Percentiles rank a stretch among this genome's conserved stretches.
phyloP scores from a whole-genome alignment of 2,329 filamentous ascomycete species.

The Fusarium nelsonii region DNA sequence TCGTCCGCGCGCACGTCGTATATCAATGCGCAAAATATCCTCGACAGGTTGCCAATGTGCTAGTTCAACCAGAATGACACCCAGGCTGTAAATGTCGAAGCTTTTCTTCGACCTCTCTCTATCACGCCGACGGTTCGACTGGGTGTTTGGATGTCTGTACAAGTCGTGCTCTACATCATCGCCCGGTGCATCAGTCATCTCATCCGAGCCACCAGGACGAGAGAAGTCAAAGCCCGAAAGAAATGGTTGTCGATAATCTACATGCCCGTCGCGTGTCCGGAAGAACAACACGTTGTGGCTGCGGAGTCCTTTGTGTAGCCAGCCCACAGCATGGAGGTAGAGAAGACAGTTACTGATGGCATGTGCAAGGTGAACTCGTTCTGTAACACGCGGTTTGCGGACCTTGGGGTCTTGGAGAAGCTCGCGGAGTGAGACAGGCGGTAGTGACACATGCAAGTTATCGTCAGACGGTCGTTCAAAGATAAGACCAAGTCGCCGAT shows the following conservation, averaged over 20 bases:
- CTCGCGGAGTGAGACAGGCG: conserved; percentile 62
- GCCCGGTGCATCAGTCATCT: conserved; percentile 63
- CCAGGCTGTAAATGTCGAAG: conserved; percentile 66
- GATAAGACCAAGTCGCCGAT: conserved; percentile 64
- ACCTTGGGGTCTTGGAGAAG: conserved; percentile 55
- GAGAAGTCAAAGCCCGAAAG: conserved; percentile 68
- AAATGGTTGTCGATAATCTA: conserved; percentile 58
- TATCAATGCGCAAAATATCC: conserved; percentile 56
- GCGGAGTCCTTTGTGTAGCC: conserved; percentile 70
- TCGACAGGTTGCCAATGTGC: conserved; percentile 65
- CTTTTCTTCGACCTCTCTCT: conserved; percentile 59
- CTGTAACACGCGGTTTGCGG: conserved; percentile 63
- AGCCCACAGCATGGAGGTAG: conserved; percentile 67
- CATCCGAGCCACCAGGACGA: conserved; percentile 62
- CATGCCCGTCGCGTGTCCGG: conserved; percentile 45
- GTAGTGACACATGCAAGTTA: conserved; percentile 51
- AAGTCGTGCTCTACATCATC: conserved; percentile 61
- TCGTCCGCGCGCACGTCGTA: conserved; percentile 51
- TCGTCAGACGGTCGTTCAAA: conserved; percentile 62
- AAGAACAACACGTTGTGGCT: conserved; percentile 68
- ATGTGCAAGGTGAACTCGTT: conserved; percentile 64
- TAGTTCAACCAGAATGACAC: conserved; percentile 65
- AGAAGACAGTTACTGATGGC: conserved; percentile 65
- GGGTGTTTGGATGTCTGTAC: conserved; percentile 63
- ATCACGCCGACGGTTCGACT: conserved; percentile 52